Base-by-base conservation (phyloP, 1,284 basidiomycete genomes). In the Heterobasidion parviporum region DNA sequence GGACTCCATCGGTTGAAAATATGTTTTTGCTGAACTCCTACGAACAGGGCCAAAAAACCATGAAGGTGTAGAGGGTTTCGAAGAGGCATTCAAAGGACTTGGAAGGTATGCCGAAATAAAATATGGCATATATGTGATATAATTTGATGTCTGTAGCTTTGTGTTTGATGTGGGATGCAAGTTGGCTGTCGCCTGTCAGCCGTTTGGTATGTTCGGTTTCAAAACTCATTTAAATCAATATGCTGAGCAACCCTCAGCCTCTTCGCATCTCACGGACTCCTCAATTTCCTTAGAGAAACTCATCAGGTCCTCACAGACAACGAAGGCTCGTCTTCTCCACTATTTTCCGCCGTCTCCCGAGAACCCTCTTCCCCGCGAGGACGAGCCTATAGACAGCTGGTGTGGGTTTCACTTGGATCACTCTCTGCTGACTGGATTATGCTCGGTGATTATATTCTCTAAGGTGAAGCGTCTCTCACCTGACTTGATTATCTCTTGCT, bases 351-450 rank as follows among this genome's bases (percentile, higher is more conserved):
- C 83, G 1, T 69, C 78, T 43, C 66, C 75, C 2, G 75, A 70
- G 50, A 65, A 63, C 26, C 61, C 67, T 35, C 58, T 64, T n/a
- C 67, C 73, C 1, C 58, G 64, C 0, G 77, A 82, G 52, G 80
- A 86, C 61, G 81, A 86, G 59, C 76, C 84, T 1, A 74, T 88
- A 18, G 90, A 94, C 63, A 90, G 83, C 58, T 89, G 90, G 81
- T 90, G 87, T 69, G 87, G 87, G 34, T 89, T 89, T 67, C 87
- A 90, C 67, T 72, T 87, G 18, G 94, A 95, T 66, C 92, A 96
- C 65, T 92, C 89, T 1, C 72, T 96, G 38, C 72, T 96, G 49
- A 97, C 94, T 0, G 94, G 92, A 1, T 81, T 98, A 20, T 95
- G 93, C 65, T 89, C 88, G 43, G 87, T 88, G 65, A 68, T 78